These are phyloP conservation scores for Veloporphyrellus conicus DNA, from an alignment of 1,284 basidiomycete genomes.

Conservation along the genomic window DNA sequence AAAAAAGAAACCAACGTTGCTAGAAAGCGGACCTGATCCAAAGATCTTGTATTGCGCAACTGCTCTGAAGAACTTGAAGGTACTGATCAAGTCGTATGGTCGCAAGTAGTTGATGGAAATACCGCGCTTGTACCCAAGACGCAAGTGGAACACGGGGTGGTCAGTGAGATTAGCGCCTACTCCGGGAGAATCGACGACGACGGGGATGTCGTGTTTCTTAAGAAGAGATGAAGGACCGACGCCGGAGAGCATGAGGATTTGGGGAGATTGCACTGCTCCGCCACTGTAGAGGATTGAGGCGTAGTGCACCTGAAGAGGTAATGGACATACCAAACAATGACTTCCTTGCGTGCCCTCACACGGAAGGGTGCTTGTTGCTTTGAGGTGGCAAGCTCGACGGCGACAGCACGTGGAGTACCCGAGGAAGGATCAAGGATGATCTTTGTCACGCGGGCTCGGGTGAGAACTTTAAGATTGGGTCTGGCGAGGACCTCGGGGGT, in stretches of 20 bases:
- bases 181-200: conserved; percentile 52
- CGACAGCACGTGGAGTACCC: conserved; percentile 47
- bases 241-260: conserved; percentile 71
- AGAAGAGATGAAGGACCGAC: conserved; percentile 58
- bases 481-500: conserved; percentile 57
- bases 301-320: background rate
- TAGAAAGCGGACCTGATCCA: conserved; percentile 46
- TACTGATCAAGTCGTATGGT: conserved; percentile 36
- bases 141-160: conserved; percentile 48
- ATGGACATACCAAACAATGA: conserved; percentile 52
- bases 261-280: conserved; percentile 59
- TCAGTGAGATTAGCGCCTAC: conserved; percentile 61
- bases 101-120: conserved; percentile 39
- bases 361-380: conserved; percentile 31
- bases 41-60: conserved; percentile 42
- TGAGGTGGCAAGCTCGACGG: conserved; percentile 54
- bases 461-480: conserved; percentile 57
- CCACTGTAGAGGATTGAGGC: conserved; percentile 39
- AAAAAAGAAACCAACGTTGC: conserved; percentile 45
- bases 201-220: conserved; percentile 43
- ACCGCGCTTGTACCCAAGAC: conserved; percentile 50
- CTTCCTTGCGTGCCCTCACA: conserved; percentile 51
- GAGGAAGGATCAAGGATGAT: conserved; percentile 53
- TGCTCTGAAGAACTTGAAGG: conserved; percentile 34
- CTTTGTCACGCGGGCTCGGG: conserved; percentile 50